Evolutionary conservation across 2,329 filamentous ascomycete species (phyloP).

Genomic region (Podosphaera fusca): DNA sequence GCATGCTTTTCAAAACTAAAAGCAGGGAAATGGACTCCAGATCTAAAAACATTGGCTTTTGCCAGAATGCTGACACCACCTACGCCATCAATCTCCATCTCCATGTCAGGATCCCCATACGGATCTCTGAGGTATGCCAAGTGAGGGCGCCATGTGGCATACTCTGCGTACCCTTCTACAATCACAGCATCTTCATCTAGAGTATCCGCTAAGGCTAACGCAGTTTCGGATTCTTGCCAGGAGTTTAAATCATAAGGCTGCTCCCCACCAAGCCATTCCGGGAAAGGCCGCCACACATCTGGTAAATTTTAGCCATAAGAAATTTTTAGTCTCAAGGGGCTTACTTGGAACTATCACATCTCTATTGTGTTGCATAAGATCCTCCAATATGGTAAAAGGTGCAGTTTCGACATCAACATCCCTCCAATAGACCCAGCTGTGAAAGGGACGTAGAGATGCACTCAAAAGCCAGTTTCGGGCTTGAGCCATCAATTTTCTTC

Average conservation of each 20-base stretch:
- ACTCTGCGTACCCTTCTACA: constrained; percentile 95
- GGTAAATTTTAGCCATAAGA: constrained; percentile 1
- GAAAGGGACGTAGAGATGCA: constrained; percentile 75
- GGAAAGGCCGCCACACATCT: constrained; percentile 97
- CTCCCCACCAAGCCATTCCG: constrained; percentile 95
- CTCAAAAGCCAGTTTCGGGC: constrained; percentile 92
- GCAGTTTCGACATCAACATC: constrained; percentile 97
- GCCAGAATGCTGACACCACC: constrained; percentile 93
- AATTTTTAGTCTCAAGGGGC: constrained; percentile 18
- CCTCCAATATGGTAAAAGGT: constrained; percentile 86
- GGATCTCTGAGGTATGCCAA: constrained; percentile 89
- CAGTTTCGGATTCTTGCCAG: constrained; percentile 97
- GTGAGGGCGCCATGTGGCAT: constrained; percentile 94
- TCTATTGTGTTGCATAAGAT: constrained; percentile 96
- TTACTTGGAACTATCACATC: constrained; percentile 95
- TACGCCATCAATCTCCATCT: constrained; percentile 98
- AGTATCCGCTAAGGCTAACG: constrained; percentile 75
- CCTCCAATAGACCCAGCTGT: constrained; percentile 99
- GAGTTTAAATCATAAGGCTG: constrained; percentile 97
- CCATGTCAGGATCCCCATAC: constrained; percentile 94
- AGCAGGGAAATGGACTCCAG: constrained; percentile 88
- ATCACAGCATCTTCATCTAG: constrained; percentile 96
- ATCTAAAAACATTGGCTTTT: constrained; percentile 85
- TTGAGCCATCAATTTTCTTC: constrained; percentile 93
- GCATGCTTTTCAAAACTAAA: constrained; percentile 98